Evolutionary conservation across 768 basidiomycete species (phyloP).

Genomic region (Termitomyces sp.): DNA sequence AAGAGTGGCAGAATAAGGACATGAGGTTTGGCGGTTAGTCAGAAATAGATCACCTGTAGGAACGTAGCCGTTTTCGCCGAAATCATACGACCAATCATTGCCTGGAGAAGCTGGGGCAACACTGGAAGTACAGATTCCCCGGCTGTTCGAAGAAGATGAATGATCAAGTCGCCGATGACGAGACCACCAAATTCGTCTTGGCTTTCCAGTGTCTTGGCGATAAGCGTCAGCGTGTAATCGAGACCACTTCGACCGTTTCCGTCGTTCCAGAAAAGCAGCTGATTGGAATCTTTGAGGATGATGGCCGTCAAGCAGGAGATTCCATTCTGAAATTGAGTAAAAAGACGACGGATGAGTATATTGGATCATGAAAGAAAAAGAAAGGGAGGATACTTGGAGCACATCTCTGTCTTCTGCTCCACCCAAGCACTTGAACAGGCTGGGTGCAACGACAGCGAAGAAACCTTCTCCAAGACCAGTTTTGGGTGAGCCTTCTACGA

Average conservation of each 20-base stretch:
- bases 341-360: background rate
- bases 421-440: constrained; percentile 63
- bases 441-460: constrained; percentile 69
- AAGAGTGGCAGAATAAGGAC: background rate
- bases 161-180: constrained; percentile 90
- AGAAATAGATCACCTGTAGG: constrained; percentile 55
- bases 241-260: constrained; percentile 67
- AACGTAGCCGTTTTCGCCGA: constrained; percentile 89
- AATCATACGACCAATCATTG: constrained; percentile 75
- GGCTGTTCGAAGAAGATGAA: constrained; percentile 83
- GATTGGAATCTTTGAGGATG: constrained; percentile 81
- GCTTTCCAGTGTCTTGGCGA: constrained; percentile 70
- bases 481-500: constrained; percentile 60
- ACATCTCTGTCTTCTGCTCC: constrained; percentile 83
- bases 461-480: constrained; percentile 74
- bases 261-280: constrained; percentile 75
- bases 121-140: constrained; percentile 79
- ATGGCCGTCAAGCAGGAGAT: constrained; percentile 76
- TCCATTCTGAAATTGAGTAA: constrained; percentile 54
- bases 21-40: background rate
- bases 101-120: constrained; percentile 80
- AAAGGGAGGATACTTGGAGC: constrained; percentile 49
- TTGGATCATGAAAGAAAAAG: background rate
- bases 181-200: constrained; percentile 91
- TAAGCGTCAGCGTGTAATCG: constrained; percentile 63